Evolutionary conservation across 306 rosid species (phyloP), one percentile per base, ranked within the genome.

Genomic region (Notholithocarpus densiflorus): DNA sequence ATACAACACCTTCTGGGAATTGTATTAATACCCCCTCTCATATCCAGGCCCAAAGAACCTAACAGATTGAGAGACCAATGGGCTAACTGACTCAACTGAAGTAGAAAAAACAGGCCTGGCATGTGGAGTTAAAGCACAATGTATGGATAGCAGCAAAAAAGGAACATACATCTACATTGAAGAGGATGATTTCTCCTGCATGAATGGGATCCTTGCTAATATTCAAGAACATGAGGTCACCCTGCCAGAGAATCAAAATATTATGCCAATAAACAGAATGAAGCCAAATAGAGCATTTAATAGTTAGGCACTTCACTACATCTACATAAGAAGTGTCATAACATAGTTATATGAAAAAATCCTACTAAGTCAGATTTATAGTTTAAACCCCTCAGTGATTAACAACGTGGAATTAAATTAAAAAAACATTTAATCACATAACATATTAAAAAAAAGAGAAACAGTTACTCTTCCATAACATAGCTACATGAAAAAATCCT

Each of bases 111-210:
- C 20, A 71, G 27, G 32, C 34, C 32, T 60, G 7, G 2, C 68
- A 23, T 2, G 8, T 60, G 7, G 68, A 26, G 68, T 5, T 61
- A 15, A 3, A 52, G n/a, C 53, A 56, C 75, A 23, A 11, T 23
- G 51, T 37, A 37, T 15, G 6, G 71, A 21, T 5, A 31, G 60
- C 17, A 52, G 26, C 48, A 70, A 27, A 23, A 55, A 10, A 68
- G 54, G 26, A 64, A 31, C 83, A 56, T 85, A 91, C 97, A 54
- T 91, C 86, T 7, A 86, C 34, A 32, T 82, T 90, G 79, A 77
- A 91, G 81, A 93, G 97, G 26, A 90, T 86, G 37, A 90, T 89
- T 29, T 90, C 97, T 76, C 97, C 97, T 0, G 92, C 79, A 45
- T 90, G 94, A 74, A 90, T 85, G 68, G 97, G 96, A 78, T 86